Evolutionary conservation across 805 yeast species (phyloP), one percentile per base, ranked within the genome.

Genomic region (Candida ulmi): DNA sequence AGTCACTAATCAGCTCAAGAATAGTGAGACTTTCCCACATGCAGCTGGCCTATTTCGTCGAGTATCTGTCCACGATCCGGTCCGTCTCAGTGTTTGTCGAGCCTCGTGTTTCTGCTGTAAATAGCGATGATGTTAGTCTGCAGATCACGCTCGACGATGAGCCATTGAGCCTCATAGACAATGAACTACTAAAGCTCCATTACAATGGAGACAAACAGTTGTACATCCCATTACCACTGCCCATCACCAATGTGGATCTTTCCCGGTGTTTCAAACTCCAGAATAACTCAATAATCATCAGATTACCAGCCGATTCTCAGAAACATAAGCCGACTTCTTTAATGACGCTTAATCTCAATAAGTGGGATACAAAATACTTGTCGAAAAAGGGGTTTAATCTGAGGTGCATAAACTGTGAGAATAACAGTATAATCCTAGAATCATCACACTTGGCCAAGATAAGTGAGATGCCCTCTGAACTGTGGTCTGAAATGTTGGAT

Each of bases 401-500:
- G 69, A 2, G 54, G 60, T 37, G 65, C 74, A 0, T 13, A 9
- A 21, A 21, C 24, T 21, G 24, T 21, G 24, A 9, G 24, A 21
- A 7, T 9, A 42, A 45, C 1, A 1, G n/a, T 0, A 29, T 17
- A 0, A 17, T 72, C 1, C 41, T 70, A 2, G 54, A 60, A 37
- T 65, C 74, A 0, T n/a, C 31, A 0, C 36, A 55, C 1, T 54
- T 68, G 15, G 17, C 33, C 4, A 59, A 54, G 12, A 61, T 78
- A 33, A 53, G 62, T 38, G 85, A 85, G 29, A 75, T 91, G 80
- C 99, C 99, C 0, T 83, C 95, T 1, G 97, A 88, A 54, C 67
- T 77, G 36, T 91, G 99, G 99, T 78, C 83, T 12, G 99, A 91
- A 57, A 65, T 93, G 73, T 83, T 91, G 95, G 98, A 91, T 42